These are phyloP conservation scores for Cordyceps cateniannulata DNA, from an alignment of 2,329 filamentous ascomycete species.

Conservation along the genomic window DNA sequence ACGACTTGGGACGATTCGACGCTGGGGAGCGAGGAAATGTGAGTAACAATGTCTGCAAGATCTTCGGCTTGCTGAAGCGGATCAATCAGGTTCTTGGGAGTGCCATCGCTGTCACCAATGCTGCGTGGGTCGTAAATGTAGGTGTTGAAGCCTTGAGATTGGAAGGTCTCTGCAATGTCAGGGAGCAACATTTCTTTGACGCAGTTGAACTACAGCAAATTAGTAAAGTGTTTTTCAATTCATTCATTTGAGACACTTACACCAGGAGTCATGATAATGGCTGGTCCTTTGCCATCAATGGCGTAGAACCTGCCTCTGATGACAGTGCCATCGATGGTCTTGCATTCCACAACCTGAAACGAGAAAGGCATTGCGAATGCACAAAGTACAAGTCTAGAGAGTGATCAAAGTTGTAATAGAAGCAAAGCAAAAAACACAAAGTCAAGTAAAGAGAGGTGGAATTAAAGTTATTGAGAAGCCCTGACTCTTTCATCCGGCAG, in stretches of 20 bases:
- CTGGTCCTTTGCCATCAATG: conserved; percentile 20
- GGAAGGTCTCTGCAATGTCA: conserved; percentile 27
- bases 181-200: conserved; percentile 27
- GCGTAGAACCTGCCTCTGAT: conserved; percentile 32
- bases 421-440: not conserved
- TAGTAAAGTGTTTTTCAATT: not conserved
- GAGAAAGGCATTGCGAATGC: not conserved
- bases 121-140: conserved; percentile 31
- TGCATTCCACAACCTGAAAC: conserved; percentile 29
- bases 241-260: conserved; percentile 16
- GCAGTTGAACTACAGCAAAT: conserved; percentile 12
- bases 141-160: conserved; percentile 26
- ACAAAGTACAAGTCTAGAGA: not conserved
- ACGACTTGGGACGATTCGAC: conserved; percentile 24
- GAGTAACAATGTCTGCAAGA: conserved; percentile 30
- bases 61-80: not conserved
- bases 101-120: conserved; percentile 30
- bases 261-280: conserved; percentile 24
- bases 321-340: conserved; percentile 33
- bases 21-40: conserved; percentile 36
- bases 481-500: not conserved
- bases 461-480: not conserved
- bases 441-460: not conserved
- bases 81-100: conserved; percentile 29
- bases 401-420: not conserved